phyloP scores from a whole-genome alignment of 192 early-diverging fungal genomes.

The Gamsiella multidivaricata region DNA sequence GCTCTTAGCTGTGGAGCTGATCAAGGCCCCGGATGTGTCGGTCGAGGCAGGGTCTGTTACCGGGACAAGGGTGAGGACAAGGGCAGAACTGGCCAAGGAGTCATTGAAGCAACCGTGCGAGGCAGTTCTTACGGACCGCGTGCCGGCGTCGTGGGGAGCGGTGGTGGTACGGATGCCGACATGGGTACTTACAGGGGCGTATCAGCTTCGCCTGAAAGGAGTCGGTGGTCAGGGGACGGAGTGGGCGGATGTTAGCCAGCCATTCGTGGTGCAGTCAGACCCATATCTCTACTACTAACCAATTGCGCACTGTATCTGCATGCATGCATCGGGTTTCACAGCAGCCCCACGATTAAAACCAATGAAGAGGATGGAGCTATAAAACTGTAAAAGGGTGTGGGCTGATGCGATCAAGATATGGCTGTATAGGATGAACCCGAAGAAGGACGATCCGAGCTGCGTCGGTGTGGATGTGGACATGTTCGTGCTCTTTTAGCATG shows the following conservation, averaged over 20 bases:
- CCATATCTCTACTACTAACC: constrained; percentile 27
- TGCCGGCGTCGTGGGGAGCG: constrained; percentile 26
- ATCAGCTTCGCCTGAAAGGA: constrained; percentile 22
- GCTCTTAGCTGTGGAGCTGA: constrained; percentile 17
- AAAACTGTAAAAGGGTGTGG: no score
- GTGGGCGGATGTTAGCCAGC: constrained; percentile 48
- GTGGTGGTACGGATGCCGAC: constrained; percentile 22
- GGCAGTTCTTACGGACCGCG: constrained; percentile 24
- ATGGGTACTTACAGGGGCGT: constrained; percentile 26
- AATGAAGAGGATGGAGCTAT: no score
- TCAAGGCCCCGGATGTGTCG: background rate
- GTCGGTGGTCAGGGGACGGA: background rate
- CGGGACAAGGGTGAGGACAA: background rate
- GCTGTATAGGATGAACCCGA: no score
- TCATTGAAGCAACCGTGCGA: constrained; percentile 1
- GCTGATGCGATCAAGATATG: no score
- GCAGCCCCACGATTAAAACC: no score
- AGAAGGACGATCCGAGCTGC: no score
- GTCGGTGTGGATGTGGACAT: no score
- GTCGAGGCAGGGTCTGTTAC: background rate
- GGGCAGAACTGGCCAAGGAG: constrained; percentile 1
- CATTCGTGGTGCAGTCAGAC: constrained; percentile 37
- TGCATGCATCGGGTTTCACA: no score
- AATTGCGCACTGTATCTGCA: background rate
- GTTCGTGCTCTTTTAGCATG: no score